Evolutionary conservation across 371 early-diverging fungal species (phyloP).

Genomic region (Paraphysoderma sedebokerense): DNA sequence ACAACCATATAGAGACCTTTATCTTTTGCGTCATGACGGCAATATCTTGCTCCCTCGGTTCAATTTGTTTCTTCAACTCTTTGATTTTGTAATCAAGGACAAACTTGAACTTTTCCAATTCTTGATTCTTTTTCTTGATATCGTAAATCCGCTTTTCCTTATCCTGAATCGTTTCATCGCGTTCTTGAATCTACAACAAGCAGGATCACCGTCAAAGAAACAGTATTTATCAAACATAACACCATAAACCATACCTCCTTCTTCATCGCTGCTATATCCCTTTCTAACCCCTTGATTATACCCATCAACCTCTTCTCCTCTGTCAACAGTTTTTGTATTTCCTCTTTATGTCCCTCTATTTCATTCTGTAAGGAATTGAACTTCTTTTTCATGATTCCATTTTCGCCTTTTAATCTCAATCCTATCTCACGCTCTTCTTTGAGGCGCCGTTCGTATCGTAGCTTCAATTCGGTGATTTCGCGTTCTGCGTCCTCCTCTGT

Average conservation of each 20-base stretch:
- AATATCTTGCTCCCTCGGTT: conserved; percentile 30
- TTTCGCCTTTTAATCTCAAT: conserved; percentile 32
- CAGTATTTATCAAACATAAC: background rate
- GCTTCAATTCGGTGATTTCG: conserved; percentile 15
- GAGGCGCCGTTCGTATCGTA: conserved; percentile 22
- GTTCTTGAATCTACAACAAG: conserved; percentile 19
- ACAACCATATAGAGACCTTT: conserved; percentile 3
- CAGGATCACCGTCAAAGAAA: background rate
- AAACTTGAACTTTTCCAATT: conserved; percentile 38
- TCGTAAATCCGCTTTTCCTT: conserved; percentile 34
- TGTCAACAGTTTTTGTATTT: conserved; percentile 25
- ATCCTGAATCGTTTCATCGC: conserved; percentile 34
- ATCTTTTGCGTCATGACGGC: conserved; percentile 24
- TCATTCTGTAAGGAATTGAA: conserved; percentile 34
- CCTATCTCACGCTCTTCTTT: conserved; percentile 27
- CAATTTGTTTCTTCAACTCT: conserved; percentile 33
- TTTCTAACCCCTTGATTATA: conserved; percentile 26
- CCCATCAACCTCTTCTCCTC: conserved; percentile 35
- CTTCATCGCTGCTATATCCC: conserved; percentile 22
- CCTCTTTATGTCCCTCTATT: conserved; percentile 31
- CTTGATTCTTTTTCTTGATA: conserved; percentile 35
- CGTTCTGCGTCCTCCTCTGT: conserved; percentile 36
- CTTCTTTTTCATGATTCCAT: conserved; percentile 40
- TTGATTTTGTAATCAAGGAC: conserved; percentile 32
- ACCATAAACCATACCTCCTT: conserved; percentile 20